Conservation (phyloP, 257 asterid genomes). For the Gynochthodes officinalis region DNA sequence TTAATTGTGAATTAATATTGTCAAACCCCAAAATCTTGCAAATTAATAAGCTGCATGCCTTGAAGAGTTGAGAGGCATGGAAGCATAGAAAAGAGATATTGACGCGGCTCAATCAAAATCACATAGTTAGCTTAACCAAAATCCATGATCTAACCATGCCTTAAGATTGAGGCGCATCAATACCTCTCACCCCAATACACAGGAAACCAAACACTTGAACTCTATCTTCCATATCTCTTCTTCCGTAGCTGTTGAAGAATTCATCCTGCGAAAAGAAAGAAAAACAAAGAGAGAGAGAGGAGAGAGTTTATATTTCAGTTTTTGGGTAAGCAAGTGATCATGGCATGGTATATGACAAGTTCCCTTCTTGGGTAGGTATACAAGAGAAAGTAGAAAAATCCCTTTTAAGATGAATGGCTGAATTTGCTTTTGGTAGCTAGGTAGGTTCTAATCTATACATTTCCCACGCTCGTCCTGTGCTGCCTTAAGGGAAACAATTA, state of each 20-base stretch:
- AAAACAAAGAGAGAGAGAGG: not conserved
- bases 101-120: conserved; percentile 26
- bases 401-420: conserved; percentile 2
- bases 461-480: not conserved
- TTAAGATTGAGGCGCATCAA: conserved; percentile 23
- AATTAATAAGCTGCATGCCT: not conserved
- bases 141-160: conserved; percentile 15
- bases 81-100: conserved; percentile 17
- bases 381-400: not conserved
- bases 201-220: too few relatives aligned
- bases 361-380: too few relatives aligned
- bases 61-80: not conserved
- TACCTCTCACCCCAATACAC: conserved; percentile 6
- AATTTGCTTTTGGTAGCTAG: not conserved
- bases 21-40: not conserved
- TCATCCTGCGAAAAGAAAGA: not conserved
- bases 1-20: not conserved
- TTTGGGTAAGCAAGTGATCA: not conserved
- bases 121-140: conserved; percentile 17
- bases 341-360: not conserved
- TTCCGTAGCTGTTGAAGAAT: too few relatives aligned
- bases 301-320: not conserved
- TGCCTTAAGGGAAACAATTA: not conserved
- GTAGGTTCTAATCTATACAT: not conserved
- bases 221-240: not conserved